Base-by-base conservation (phyloP, 257 asterid genomes). In the Nicotiana obtusifolia region DNA sequence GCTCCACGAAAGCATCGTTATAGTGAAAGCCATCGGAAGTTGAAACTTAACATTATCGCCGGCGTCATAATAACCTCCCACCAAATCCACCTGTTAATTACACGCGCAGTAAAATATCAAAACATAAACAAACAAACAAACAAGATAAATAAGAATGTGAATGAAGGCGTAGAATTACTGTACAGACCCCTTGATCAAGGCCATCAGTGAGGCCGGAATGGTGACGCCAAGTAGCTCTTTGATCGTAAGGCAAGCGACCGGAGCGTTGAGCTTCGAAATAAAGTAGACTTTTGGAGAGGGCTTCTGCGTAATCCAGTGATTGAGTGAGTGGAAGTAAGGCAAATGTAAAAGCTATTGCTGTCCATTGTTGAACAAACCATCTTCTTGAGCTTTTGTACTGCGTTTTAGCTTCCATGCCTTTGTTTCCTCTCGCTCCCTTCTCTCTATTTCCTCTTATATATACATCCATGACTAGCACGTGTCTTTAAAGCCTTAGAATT, bases 181-280 rank as follows among this genome's bases (percentile, higher is more conserved):
- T 47, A 84, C 86, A 1, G 15, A 95, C 98, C 90, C 98, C 97
- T 89, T 96, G 97, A 69, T 93, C 93, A 28, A 93, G 91, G 71
- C 99, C 99, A 82, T 96, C 99, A 80, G 90, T 88, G 87, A 94
- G 93, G 90, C 93, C 98, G 59, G 99, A 96, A 83, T 96, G 98
- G 82, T 91, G 92, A 30, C 99, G 93, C 99, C 99, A 96, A 41
- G 77, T 64, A 13, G 91, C 92, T 3, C 99, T 73, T 86, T 96
- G 98, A 85, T 89, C 86, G 87, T 91, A 87, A 3, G 99, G 99
- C 19, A 96, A 90, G 76, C 89, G 93, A 67, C 99, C 99, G 83
- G 98, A 96, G 77, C 98, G 97, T 78, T 93, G 98, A 8, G 98
- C 95, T 88, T 96, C 99, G 67, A 88, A 96, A 88, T 94, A 94